Percentiles rank a stretch among this genome's conserved stretches.
phyloP scores from a whole-genome alignment of 2,329 filamentous ascomycete species.

The Arthroderma sp. region DNA sequence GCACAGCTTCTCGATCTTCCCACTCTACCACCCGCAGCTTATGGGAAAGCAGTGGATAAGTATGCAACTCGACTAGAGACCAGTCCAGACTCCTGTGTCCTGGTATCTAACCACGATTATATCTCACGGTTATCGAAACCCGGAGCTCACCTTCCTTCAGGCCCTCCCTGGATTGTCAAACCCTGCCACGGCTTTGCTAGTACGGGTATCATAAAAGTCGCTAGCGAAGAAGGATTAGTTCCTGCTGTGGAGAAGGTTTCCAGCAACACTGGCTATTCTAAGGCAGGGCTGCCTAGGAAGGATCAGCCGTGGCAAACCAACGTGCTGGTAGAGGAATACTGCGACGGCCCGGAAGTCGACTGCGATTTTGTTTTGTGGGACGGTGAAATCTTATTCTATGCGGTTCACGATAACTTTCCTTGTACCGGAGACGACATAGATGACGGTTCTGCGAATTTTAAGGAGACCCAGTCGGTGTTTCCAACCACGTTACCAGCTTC shows the following conservation, averaged over 20 bases:
- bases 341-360: constrained; percentile 34
- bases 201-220: constrained; percentile 20
- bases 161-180: constrained; percentile 29
- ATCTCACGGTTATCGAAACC: background rate
- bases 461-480: background rate
- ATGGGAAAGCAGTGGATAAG: background rate
- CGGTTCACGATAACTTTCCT: constrained; percentile 32
- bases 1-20: background rate
- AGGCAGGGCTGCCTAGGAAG: background rate
- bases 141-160: background rate
- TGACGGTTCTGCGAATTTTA: background rate
- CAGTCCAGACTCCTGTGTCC: no score
- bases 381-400: constrained; percentile 31
- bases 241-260: background rate
- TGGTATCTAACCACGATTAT: background rate
- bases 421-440: constrained; percentile 12
- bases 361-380: constrained; percentile 32
- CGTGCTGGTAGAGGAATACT: constrained; percentile 32
- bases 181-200: constrained; percentile 25
- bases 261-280: background rate
- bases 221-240: background rate
- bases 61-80: background rate
- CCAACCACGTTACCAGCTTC: background rate
- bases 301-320: background rate
- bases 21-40: background rate